Conservation (phyloP, 768 basidiomycete species). For the Termitomyces titanicus region DNA sequence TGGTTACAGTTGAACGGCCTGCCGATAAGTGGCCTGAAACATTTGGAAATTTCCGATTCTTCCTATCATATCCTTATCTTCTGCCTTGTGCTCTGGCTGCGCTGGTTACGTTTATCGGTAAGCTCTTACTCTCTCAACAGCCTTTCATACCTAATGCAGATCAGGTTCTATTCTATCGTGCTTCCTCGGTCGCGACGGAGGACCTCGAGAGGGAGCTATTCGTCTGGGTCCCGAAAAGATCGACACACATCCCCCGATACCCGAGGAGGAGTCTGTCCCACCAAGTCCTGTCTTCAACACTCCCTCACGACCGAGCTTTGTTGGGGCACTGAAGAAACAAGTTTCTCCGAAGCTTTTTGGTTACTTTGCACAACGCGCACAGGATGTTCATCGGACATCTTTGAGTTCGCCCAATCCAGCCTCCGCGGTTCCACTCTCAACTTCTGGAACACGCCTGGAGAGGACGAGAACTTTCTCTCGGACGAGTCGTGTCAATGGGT, state of each 20-base stretch:
- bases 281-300: slow-evolving; percentile 46
- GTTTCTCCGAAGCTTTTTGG: slow-evolving; percentile 56
- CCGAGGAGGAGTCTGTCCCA: slow-evolving; percentile 56
- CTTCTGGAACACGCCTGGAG: slow-evolving; percentile 36
- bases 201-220: slow-evolving; percentile 83
- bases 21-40: slow-evolving; percentile 81
- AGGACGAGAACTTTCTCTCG: slow-evolving; percentile 48
- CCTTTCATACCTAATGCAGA: slow-evolving; percentile 4
- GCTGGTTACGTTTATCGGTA: slow-evolving; percentile 69
- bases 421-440: slow-evolving; percentile 43
- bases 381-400: slow-evolving; percentile 30
- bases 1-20: slow-evolving; percentile 70
- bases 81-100: slow-evolving; percentile 82
- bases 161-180: slow-evolving; percentile 82
- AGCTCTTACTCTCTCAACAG: slow-evolving; percentile 15
- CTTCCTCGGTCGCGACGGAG: slow-evolving; percentile 90
- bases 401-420: slow-evolving; percentile 30
- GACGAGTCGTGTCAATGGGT: slow-evolving; percentile 64
- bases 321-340: slow-evolving; percentile 42
- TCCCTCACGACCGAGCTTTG: slow-evolving; percentile 32
- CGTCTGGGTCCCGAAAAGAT: slow-evolving; percentile 78
- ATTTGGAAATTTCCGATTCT: slow-evolving; percentile 64
- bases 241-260: slow-evolving; percentile 46
- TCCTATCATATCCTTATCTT: slow-evolving; percentile 84
- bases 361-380: slow-evolving; percentile 52